Percentiles rank a stretch among this genome's conserved stretches.
Evolutionary conservation across 2,329 filamentous ascomycete genomes (phyloP).

Genomic region (Aspergillus unguis): DNA sequence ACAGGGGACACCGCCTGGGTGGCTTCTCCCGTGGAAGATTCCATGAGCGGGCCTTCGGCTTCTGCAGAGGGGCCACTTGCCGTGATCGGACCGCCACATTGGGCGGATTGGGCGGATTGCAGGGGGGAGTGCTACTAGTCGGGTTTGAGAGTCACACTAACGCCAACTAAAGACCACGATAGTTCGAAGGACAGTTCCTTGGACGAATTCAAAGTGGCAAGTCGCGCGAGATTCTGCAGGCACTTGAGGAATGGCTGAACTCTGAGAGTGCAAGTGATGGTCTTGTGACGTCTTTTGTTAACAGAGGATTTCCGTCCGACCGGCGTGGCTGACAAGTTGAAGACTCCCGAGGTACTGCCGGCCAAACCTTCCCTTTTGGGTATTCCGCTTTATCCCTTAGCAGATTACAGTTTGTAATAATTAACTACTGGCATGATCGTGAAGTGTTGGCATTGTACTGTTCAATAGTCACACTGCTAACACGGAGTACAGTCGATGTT

Average conservation of each 20-base stretch:
- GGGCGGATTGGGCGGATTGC: slow-evolving; percentile 24
- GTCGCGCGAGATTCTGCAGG: slow-evolving; percentile 17
- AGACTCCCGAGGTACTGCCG: not conserved
- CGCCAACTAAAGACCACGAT: slow-evolving; percentile 6
- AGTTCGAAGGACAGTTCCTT: slow-evolving; percentile 5
- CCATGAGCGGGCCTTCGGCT: slow-evolving; percentile 26
- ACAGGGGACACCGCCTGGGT: slow-evolving; percentile 15
- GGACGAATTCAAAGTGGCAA: slow-evolving; percentile 16
- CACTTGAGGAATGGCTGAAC: not conserved
- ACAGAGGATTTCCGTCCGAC: not conserved
- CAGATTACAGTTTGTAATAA: too few relatives aligned
- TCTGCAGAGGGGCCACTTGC: slow-evolving; percentile 17
- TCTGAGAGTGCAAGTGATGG: slow-evolving; percentile 2
- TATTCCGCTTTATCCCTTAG: too few relatives aligned
- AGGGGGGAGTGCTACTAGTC: slow-evolving; percentile 11
- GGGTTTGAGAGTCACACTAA: slow-evolving; percentile 3
- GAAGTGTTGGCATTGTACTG: too few relatives aligned
- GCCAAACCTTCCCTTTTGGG: slow-evolving; percentile 10
- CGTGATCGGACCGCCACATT: slow-evolving; percentile 27
- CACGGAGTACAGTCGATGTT: too few relatives aligned
- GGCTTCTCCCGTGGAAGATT: slow-evolving; percentile 22
- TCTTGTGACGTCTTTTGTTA: slow-evolving; percentile 2
- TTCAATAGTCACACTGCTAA: too few relatives aligned
- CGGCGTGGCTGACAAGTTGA: not conserved
- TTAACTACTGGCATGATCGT: too few relatives aligned